Evolutionary conservation across 108 stramenopile species (phyloP), one percentile per base, ranked within the genome.

Genomic region (Nitzschia sp.): DNA sequence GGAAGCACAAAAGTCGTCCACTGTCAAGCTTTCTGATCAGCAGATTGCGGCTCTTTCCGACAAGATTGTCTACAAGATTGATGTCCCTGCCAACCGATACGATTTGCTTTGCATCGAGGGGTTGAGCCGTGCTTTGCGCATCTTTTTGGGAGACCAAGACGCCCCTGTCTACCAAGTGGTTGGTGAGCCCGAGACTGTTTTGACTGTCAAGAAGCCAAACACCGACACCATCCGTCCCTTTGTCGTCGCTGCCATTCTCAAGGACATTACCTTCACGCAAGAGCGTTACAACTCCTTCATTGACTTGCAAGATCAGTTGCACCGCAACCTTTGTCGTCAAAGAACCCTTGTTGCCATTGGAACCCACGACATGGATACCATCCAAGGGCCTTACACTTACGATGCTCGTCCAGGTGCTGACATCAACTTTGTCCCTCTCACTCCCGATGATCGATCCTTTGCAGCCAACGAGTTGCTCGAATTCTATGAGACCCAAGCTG

Each of bases 81-180:
- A 98, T 72, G 92, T 98, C 11, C 98, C 99, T 8, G 99, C 99
- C 55, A 99, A 99, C 79, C 81, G 99, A 21, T 99, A 99, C 80
- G 99, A 99, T 82, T 71, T 99, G 38, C 86, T 99, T 10, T 98
- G 98, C 63, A 80, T 98, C 43, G 99, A 99, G 73, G 99, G 99
- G 41, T 81, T 99, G 19, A 84, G 95, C 17, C 84, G 97, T 29
- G 91, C 97, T 10, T 65, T 99, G 14, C 77, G 81, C 7, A 87
- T 99, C 48, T 98, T 98, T 77, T 71, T 97, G 72, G 97, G 88
- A 15, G 81, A 87, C 57, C 81, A 94, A 76, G 80, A 83, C 12
- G 82, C 95, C 9, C 98, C 96, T 8, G 67, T 52, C 17, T 95
- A 82, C 48, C 21, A 58, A 14, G 40, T 91, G 39, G 57, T 64